Base-by-base conservation (phyloP, 257 asterid species). In the Thymus quinquecostatus region DNA sequence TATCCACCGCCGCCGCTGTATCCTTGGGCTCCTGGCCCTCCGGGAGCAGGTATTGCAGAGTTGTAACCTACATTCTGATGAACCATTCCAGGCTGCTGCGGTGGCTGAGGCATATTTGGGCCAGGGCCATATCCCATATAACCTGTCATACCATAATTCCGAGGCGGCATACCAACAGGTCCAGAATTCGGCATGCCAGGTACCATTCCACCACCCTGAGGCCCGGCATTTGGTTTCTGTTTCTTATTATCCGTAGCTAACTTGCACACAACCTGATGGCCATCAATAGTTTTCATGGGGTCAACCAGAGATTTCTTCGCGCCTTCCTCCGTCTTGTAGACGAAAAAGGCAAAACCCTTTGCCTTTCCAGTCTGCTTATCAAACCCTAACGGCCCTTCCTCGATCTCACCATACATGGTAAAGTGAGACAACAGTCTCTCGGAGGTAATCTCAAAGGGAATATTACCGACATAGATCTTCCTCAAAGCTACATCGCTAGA, bases 311-410 rank as follows among this genome's bases (percentile, higher is more conserved):
- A 84, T 0, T 86, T 86, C 79, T 82, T 87, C 3, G 99, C 97
- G 30, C 97, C 99, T 27, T 94, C 96, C 81, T 91, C 99, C 0
- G 96, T 89, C 81, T 91, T 91, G 61, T 91, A 94, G 28, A 94
- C 99, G 56, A 94, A 94, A 75, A 94, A 94, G 0, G 99, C 99
- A 66, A 94, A 94, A 6, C 99, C 99, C 62, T 88, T 91, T 0
- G 90, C 91, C 80, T 94, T 94, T 3, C 99, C 99, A 59, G 90
- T 82, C 86, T 94, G 99, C 85, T 94, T 94, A 79, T 94, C 99
- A 70, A 94, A 94, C 67, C 99, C 99, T 51, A 94, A 66, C 0
- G 97, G 99, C 62, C 99, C 99, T 75, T 94, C 99, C 86, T 94
- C 99, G 69, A 94, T 91, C 77, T 94, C 99, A 43, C 99, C 97